Base-by-base conservation (phyloP, 495 filamentous ascomycete genomes). In the Aspergillus saccharolyticus region DNA sequence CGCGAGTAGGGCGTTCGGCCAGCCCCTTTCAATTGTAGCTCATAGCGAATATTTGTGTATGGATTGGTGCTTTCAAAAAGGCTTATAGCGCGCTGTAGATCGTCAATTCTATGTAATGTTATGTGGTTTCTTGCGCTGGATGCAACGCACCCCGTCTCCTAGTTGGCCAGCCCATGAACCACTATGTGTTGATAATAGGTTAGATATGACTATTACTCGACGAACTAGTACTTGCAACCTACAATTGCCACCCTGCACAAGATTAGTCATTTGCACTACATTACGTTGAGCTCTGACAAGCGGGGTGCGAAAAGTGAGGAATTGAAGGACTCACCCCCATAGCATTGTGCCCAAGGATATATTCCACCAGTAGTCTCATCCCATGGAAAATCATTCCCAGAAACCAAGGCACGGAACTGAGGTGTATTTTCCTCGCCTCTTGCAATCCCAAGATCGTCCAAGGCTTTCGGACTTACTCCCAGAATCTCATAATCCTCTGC, bases 331-430 rank as follows among this genome's bases (percentile, higher is more conserved):
- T 59, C 57, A 77, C 93, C 94, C 55, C 94, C 94, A 72, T 98
- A 98, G 68, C 92, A 97, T 72, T 97, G 92, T 33, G 95, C 91
- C 94, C 94, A 98, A 14, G 94, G 95, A 67, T 97, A 97, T 39
- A 93, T 84, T 4, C 82, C 79, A 62, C 87, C 74, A 67, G 81
- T 80, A 43, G 85, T 83, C 55, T 82, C 72, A 16, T 65, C 68
- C 73, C 80, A 80, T 42, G 80, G 70, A 56, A 95, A 79, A 63
- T 84, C 84, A 67, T 96, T 97, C 3, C 94, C 94, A 0, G 86
- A 82, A 17, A 93, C 87, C 5, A 88, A 75, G 9, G 83, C 75
- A 59, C 83, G 79, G 76, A 98, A 97, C 9, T 89, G 85, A n/a
- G 85, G 72, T 1, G 80, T 88, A 43, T 83, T 67, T 52, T 86